Evolutionary conservation across 805 yeast genomes (phyloP).

Genomic region (Metschnikowia baotianmanensis): DNA sequence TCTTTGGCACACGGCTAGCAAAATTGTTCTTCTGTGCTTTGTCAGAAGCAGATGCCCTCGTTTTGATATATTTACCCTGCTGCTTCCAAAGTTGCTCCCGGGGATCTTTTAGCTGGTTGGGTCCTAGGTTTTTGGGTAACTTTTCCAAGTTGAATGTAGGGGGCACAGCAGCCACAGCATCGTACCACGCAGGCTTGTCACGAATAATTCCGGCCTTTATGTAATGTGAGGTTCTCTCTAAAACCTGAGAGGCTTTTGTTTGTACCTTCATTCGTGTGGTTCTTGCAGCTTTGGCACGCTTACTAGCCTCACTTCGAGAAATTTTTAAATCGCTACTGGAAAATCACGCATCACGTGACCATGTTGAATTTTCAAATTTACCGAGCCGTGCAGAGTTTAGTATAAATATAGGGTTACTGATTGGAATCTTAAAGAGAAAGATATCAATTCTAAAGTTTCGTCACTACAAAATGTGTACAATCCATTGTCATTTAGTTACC

Average conservation of each 20-base stretch:
- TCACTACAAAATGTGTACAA: no score
- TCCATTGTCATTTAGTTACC: no score
- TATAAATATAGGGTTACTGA: no score
- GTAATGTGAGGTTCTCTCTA: constrained; percentile 78
- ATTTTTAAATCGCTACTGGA: constrained; percentile 4
- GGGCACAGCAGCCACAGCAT: constrained; percentile 78
- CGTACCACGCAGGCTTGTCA: constrained; percentile 84
- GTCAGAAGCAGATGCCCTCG: constrained; percentile 43
- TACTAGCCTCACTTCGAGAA: constrained; percentile 5
- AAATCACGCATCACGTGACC: constrained; percentile 6
- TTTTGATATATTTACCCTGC: constrained; percentile 36
- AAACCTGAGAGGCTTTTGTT: constrained; percentile 64
- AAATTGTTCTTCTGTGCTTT: constrained; percentile 36
- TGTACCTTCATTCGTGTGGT: constrained; percentile 59
- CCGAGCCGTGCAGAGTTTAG: no score
- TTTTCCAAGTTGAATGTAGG: constrained; percentile 65
- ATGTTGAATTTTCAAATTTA: no score
- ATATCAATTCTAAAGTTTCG: no score
- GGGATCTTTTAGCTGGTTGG: constrained; percentile 32
- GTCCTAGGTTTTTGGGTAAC: constrained; percentile 34
- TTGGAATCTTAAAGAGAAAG: no score
- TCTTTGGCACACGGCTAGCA: constrained; percentile 50
- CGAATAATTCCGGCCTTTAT: constrained; percentile 66
- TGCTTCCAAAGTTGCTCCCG: constrained; percentile 15
- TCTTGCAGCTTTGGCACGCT: neutral